Conservation (phyloP, 768 basidiomycete species). For the Mycena epipterygia region DNA sequence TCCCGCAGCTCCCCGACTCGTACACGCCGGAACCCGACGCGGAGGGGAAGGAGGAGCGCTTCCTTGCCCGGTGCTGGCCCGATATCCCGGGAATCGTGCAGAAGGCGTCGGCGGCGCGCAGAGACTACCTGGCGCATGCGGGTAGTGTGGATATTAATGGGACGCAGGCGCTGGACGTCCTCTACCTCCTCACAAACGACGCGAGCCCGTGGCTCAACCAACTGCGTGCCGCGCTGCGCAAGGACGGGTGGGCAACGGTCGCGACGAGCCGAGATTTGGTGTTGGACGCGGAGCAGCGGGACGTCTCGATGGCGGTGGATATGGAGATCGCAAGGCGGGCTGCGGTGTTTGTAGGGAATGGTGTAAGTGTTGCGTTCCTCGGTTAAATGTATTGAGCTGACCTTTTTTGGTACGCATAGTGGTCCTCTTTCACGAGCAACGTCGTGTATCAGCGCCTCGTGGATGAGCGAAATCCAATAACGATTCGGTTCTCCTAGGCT, state of each 20-base stretch:
- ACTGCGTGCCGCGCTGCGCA: constrained; percentile 45
- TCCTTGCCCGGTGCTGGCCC: constrained; percentile 44
- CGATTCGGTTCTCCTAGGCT: too few relatives aligned
- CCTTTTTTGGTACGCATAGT: too few relatives aligned
- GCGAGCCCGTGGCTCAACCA: constrained; percentile 49
- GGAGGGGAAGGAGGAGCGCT: constrained; percentile 25
- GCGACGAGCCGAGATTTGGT: constrained; percentile 17
- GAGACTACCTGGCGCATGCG: constrained; percentile 9
- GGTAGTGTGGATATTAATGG: not conserved
- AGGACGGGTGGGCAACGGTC: constrained; percentile 52
- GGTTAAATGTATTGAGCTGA: too few relatives aligned
- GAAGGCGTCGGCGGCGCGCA: constrained; percentile 30
- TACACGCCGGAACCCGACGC: constrained; percentile 30
- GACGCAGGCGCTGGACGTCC: constrained; percentile 44
- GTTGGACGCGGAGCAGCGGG: constrained; percentile 24
- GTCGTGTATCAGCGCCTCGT: too few relatives aligned
- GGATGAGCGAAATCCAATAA: too few relatives aligned
- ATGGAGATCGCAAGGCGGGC: constrained; percentile 30
- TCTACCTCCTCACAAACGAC: constrained; percentile 57
- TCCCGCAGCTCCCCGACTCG: constrained; percentile 41
- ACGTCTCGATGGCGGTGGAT: constrained; percentile 31
- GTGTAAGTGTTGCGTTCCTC: too few relatives aligned
- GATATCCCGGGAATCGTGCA: constrained; percentile 33
- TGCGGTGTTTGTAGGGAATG: constrained; percentile 32
- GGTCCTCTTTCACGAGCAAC: too few relatives aligned